A percentile compares a stretch with the other conserved stretches of the same genome.
Evolutionary conservation across 805 yeast species (phyloP).

Genomic region (Kodamaea leandrae): DNA sequence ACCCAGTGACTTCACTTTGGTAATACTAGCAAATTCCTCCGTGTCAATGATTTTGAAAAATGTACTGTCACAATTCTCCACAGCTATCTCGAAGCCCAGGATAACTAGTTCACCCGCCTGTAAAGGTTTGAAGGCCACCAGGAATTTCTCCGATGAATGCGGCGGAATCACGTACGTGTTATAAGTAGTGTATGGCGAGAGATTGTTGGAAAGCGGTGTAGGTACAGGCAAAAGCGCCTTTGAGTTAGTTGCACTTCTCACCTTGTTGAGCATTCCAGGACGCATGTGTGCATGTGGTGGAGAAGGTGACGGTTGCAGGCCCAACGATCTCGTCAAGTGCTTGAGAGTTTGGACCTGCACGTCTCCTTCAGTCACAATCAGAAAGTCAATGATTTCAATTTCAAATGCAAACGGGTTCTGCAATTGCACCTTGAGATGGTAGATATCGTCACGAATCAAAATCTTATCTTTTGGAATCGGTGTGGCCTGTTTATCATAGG

Average conservation of each 20-base stretch:
- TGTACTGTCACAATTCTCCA: slow-evolving; percentile 50
- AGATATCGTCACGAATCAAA: slow-evolving; percentile 48
- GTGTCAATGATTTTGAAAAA: slow-evolving; percentile 40
- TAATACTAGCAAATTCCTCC: slow-evolving; percentile 18
- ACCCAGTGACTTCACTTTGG: slow-evolving; percentile 4
- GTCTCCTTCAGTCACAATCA: slow-evolving; percentile 33
- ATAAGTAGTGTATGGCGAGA: slow-evolving; percentile 5
- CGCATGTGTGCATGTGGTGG: not conserved
- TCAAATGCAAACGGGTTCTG: slow-evolving; percentile 84
- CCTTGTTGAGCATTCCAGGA: slow-evolving; percentile 6
- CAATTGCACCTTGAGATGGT: slow-evolving; percentile 53
- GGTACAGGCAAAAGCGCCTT: not conserved
- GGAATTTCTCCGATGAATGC: slow-evolving; percentile 31
- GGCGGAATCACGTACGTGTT: slow-evolving; percentile 24
- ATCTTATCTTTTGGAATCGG: slow-evolving; percentile 49
- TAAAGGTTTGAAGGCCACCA: slow-evolving; percentile 49
- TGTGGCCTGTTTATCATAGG: slow-evolving; percentile 29
- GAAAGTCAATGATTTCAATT: slow-evolving; percentile 52
- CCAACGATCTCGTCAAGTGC: slow-evolving; percentile 8
- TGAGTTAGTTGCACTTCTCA: slow-evolving; percentile 1
- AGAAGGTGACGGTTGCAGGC: not conserved
- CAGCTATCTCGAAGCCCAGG: slow-evolving; percentile 48
- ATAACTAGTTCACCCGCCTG: slow-evolving; percentile 48
- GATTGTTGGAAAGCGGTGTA: not conserved
- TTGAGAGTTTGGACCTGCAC: slow-evolving; percentile 29